Base-by-base conservation (phyloP, 768 basidiomycete species). In the Brasilioporus rufonigricans region DNA sequence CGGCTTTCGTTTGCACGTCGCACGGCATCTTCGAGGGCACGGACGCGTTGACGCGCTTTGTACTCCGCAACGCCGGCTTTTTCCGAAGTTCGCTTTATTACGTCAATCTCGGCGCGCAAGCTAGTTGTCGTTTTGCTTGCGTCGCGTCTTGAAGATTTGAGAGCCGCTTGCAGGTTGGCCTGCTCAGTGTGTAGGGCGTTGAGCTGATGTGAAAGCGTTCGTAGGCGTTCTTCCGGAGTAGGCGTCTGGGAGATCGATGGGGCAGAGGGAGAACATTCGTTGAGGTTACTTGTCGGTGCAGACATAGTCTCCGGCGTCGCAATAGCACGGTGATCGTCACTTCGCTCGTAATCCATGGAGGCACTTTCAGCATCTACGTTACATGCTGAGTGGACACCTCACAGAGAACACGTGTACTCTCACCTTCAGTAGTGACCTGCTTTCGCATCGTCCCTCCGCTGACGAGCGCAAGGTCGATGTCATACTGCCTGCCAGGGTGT, bases 401-500 rank as follows among this genome's bases (percentile, higher is more conserved):
- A 53, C 33, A 5, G 35, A 43, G 58, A 26, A 50, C 41, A 56
- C 48, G 57, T 58, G 60, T 48, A 41, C 19, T 70, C 76, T 51
- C 62, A 81, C 79, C 80, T 67, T 86, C 85, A 0, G 89, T 89
- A 0, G 82, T 83, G 56, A 93, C 83, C 62, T 87, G 84, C 50
- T 78, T 79, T 36, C 81, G 75, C 23, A 88, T 74, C 59, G 81
- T 76, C 24, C 83, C 85, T 7, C 78, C 78, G 10, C 84, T 83
- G 5, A 87, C 84, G 26, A 95, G 78, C 2, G 80, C 86, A 12
- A 97, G 75, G 64, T 93, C 90, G 48, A 97, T 85, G 64, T 97
- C 93, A 63, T 97, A 97, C 66, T 91, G 89, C 52, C 90, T 80
- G 2, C 90, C 90, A 4, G 93, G 93, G 76, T 89, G 81, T 44